Evolutionary conservation across 2,329 filamentous ascomycete genomes (phyloP).

Genomic region (Colletotrichum tanaceti): DNA sequence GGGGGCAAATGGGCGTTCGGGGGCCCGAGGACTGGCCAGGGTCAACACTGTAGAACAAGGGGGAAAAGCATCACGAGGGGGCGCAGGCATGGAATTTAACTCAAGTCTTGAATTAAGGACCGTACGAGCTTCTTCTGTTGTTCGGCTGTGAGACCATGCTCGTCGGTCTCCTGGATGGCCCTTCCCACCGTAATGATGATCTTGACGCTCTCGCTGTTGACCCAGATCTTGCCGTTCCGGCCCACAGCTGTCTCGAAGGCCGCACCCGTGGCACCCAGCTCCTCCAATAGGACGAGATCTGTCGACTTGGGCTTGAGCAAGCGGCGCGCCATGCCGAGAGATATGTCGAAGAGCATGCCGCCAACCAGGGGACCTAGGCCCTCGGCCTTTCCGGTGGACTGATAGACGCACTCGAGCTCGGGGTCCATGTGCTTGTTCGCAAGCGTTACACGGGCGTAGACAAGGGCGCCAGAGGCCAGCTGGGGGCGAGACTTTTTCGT

Average conservation of each 20-base stretch:
- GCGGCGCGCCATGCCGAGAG: conserved; percentile 82
- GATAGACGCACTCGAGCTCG: conserved; percentile 90
- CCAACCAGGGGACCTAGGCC: conserved; percentile 85
- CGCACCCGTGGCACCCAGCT: conserved; percentile 79
- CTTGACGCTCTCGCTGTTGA: conserved; percentile 80
- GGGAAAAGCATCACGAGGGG: conserved; percentile 37
- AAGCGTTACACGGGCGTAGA: conserved; percentile 86
- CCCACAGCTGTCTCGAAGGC: conserved; percentile 95
- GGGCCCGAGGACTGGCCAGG: conserved; percentile 22
- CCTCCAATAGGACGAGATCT: conserved; percentile 79
- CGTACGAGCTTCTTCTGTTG: conserved; percentile 78
- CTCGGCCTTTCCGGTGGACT: conserved; percentile 87
- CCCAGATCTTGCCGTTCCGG: conserved; percentile 92
- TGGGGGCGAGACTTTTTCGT: conserved; percentile 91
- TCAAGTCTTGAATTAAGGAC: conserved; percentile 70
- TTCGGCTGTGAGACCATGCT: conserved; percentile 70
- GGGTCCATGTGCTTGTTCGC: conserved; percentile 87
- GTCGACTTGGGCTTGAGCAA: conserved; percentile 74
- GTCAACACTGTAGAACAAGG: conserved; percentile 35
- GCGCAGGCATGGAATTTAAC: conserved; percentile 49
- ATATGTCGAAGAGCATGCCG: conserved; percentile 88
- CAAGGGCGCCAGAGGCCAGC: conserved; percentile 78
- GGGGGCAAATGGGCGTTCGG: conserved; percentile 29
- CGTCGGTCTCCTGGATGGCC: conserved; percentile 82
- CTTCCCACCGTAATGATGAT: conserved; percentile 82